Conservation (phyloP, 2,329 filamentous ascomycete genomes). For the Atkinsonella texensis region DNA sequence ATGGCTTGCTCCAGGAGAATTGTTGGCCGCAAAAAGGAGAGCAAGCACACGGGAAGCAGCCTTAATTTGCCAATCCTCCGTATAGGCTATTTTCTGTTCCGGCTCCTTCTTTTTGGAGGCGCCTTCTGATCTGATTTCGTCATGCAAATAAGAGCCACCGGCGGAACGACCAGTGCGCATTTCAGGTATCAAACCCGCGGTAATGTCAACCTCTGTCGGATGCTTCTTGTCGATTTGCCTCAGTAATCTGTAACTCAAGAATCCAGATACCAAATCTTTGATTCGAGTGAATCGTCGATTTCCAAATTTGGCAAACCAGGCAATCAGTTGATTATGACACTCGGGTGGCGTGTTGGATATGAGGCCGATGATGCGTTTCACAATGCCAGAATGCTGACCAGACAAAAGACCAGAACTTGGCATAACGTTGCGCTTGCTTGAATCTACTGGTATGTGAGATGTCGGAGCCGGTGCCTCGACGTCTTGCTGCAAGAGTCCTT, state of each 20-base stretch:
- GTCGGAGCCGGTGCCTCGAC: background rate
- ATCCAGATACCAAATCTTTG: conserved; percentile 68
- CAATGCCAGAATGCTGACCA: conserved; percentile 67
- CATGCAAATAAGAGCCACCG: conserved; percentile 55
- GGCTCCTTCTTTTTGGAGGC: conserved; percentile 41
- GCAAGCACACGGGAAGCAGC: conserved; percentile 71
- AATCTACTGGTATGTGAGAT: background rate
- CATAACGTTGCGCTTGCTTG: background rate
- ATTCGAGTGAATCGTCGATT: conserved; percentile 53
- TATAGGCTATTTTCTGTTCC: conserved; percentile 49
- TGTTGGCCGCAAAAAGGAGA: conserved; percentile 73
- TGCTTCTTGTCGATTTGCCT: conserved; percentile 58
- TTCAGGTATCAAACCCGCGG: conserved; percentile 58
- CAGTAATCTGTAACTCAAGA: conserved; percentile 68
- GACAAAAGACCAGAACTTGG: conserved; percentile 32
- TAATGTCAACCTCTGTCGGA: conserved; percentile 46
- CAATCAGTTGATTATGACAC: conserved; percentile 65
- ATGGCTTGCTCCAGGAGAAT: conserved; percentile 29
- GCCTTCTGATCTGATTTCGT: conserved; percentile 51
- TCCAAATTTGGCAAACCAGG: conserved; percentile 65
- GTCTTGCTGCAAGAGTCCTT: conserved; percentile 26
- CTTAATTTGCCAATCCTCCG: conserved; percentile 82
- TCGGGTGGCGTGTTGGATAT: conserved; percentile 62
- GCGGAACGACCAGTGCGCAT: conserved; percentile 52
- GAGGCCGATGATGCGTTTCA: conserved; percentile 74